Evolutionary conservation across 805 yeast species (phyloP).

Genomic region (Schizosaccharomyces japonicus): DNA sequence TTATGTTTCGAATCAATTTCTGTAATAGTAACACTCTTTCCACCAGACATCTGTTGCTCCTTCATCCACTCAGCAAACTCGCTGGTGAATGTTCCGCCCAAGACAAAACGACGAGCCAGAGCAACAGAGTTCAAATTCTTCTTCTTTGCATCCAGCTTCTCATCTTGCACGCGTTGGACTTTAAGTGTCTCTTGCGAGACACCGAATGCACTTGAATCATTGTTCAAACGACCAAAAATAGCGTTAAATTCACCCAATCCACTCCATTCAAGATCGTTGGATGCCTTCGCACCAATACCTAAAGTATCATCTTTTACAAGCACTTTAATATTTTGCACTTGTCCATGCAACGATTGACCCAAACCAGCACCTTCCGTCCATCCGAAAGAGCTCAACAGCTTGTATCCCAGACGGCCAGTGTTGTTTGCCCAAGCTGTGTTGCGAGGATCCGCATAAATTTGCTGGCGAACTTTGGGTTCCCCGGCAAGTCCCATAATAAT

Average conservation of each 20-base stretch:
- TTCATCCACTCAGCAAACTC: constrained; percentile 17
- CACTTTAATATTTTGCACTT: constrained; percentile 38
- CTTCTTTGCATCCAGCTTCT: constrained; percentile 8
- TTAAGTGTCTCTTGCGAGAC: neutral
- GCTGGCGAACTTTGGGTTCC: constrained; percentile 39
- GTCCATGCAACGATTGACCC: constrained; percentile 25
- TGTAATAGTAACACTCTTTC: constrained; percentile 3
- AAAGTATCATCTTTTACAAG: constrained; percentile 52
- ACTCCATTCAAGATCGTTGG: constrained; percentile 46
- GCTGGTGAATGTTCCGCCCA: constrained; percentile 68
- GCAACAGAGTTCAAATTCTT: constrained; percentile 22
- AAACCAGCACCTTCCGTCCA: constrained; percentile 83
- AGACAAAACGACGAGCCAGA: constrained; percentile 72
- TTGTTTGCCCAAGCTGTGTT: constrained; percentile 81
- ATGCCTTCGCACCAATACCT: constrained; percentile 64
- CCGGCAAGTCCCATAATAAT: constrained; percentile 24
- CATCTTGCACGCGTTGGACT: neutral
- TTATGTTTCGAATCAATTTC: neutral
- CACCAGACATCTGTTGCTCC: constrained; percentile 10
- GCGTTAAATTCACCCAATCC: constrained; percentile 85
- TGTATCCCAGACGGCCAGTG: constrained; percentile 60
- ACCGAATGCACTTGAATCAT: constrained; percentile 19
- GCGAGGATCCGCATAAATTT: constrained; percentile 78
- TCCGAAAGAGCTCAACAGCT: constrained; percentile 55
- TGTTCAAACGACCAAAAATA: constrained; percentile 68